A percentile compares a stretch with the other conserved stretches of the same genome.
phyloP scores from a whole-genome alignment of 179 eudicot species.

The Beta lomatogona region DNA sequence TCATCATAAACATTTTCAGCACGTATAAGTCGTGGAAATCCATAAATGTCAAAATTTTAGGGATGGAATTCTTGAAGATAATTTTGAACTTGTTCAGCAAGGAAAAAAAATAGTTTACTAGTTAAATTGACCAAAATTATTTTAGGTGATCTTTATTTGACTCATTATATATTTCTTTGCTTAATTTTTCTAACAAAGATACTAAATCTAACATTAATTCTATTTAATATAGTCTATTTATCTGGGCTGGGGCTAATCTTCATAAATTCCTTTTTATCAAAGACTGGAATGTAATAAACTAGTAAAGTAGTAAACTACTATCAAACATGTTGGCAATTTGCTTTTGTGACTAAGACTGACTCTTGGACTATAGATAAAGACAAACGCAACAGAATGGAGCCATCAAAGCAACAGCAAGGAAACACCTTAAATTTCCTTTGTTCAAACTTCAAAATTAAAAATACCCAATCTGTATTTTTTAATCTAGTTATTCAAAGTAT shows the following conservation, averaged over 20 bases:
- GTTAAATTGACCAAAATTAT: slow-evolving; percentile 8
- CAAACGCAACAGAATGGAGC: no score
- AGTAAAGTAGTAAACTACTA: neutral
- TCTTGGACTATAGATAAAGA: no score
- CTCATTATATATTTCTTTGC: neutral
- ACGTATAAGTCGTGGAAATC: slow-evolving; percentile 19
- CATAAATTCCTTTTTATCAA: neutral
- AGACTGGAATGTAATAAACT: neutral
- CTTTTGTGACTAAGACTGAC: no score
- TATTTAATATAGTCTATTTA: neutral
- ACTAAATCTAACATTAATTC: slow-evolving; percentile 6
- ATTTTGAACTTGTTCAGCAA: slow-evolving; percentile 23
- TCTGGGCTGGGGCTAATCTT: neutral
- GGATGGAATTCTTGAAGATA: slow-evolving; percentile 6
- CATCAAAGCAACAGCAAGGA: no score
- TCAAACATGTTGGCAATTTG: no score
- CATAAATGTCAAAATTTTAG: slow-evolving; percentile 16
- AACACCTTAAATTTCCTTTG: no score
- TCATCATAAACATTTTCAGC: neutral
- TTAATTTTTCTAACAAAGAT: neutral
- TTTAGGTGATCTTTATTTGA: slow-evolving; percentile 18
- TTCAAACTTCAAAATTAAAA: no score
- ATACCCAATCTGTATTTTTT: no score
- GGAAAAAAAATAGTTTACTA: slow-evolving; percentile 11
- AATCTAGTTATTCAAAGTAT: no score